Base-by-base conservation (phyloP, 306 rosid species). In the Morella rubra region DNA sequence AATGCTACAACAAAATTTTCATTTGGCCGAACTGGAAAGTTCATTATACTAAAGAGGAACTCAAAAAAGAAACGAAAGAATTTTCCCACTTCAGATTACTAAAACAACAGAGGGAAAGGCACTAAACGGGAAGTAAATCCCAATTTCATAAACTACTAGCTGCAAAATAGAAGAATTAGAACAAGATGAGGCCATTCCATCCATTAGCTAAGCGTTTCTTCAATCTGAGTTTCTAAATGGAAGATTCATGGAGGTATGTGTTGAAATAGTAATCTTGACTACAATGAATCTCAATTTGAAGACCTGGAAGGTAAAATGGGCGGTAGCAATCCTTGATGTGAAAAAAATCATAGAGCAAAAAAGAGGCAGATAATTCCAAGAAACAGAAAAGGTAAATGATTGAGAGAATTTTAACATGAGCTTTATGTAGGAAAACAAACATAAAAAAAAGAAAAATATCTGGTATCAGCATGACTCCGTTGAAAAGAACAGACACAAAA, bases 361-460 rank as follows among this genome's bases (percentile, higher is more conserved):
- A 16, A 52, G 56, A 24, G 40, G 67, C 79, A 81, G 47, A 77
- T 70, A 72, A 62, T 52, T 81, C 81, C 86, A 73, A 84, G 55
- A 61, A 81, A 73, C 75, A 73, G 22, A 44, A 68, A 72, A 22
- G 16, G 20, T 40, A 52, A 27, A 76, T 11, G 55, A 71, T 44
- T 32, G 62, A 70, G 77, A 68, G 51, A 70, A 81, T 44, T 9
- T 46, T 42, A 32, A 18, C 44, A 12, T 51, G 13, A 79, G 49
- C 71, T 44, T 45, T 8, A 27, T 18, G 41, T 59, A 20, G 56
- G 2, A 52, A 53, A 53, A 73, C 64, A 64, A 72, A 55, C 27
- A 62, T 6, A 68, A 77, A 44, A 55, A 51, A 40, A 42, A 60
- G 20, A 42, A 12, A 81, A 66, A 78, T 6, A 77, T 70, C 45